Evolutionary conservation across 495 filamentous ascomycete species (phyloP).

Genomic region (Apodospora peruviana): DNA sequence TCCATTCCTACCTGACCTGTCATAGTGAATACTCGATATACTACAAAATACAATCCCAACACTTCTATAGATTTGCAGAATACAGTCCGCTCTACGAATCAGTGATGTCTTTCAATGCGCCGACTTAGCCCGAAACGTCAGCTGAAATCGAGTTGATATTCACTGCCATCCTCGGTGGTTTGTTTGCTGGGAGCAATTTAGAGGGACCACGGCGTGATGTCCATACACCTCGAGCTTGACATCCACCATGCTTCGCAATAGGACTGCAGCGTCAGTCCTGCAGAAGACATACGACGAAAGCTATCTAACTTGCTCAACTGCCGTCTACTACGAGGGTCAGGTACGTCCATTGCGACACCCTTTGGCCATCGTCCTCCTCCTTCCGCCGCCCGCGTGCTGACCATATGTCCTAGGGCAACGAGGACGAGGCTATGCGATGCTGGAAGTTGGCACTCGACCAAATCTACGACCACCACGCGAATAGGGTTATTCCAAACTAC

Average conservation of each 20-base stretch:
- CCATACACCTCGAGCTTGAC: neutral
- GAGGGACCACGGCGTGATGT: constrained; percentile 8
- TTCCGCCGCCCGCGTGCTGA: constrained; percentile 3
- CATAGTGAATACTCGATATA: too few species aligned
- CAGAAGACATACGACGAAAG: constrained; percentile 98
- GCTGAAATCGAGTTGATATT: too few species aligned
- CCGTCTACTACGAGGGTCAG: constrained; percentile 91
- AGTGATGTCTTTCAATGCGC: too few species aligned
- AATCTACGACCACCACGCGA: constrained; percentile 82
- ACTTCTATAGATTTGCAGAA: too few species aligned
- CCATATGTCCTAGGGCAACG: constrained; percentile 65
- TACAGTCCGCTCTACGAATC: too few species aligned
- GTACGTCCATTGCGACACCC: constrained; percentile 35
- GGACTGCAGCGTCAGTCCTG: constrained; percentile 60
- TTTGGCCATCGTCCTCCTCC: neutral
- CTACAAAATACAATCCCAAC: too few species aligned
- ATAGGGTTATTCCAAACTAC: constrained; percentile 62
- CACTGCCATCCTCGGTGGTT: neutral
- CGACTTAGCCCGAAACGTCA: too few species aligned
- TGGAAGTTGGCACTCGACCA: constrained; percentile 90
- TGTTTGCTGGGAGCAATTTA: neutral
- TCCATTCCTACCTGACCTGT: too few species aligned
- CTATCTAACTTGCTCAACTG: constrained; percentile 88
- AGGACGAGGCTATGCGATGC: constrained; percentile 83
- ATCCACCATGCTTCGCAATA: constrained; percentile 69